A percentile compares a stretch with the other conserved stretches of the same genome.
Evolutionary conservation across 805 yeast genomes (phyloP).

Genomic region (Candida koratica): DNA sequence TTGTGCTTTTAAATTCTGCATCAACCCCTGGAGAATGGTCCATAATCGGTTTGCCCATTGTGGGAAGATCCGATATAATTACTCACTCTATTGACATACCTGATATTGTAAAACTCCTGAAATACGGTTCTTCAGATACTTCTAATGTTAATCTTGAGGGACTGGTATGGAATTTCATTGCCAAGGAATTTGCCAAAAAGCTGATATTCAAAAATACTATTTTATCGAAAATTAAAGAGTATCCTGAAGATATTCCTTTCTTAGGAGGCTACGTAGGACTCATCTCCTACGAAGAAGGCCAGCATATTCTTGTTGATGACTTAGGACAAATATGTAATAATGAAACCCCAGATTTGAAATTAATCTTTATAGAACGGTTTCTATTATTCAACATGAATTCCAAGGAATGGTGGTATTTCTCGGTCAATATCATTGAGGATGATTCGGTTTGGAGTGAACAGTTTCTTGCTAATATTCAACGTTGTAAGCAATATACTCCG

Average conservation of each 20-base stretch:
- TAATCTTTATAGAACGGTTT: constrained; percentile 66
- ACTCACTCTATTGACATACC: constrained; percentile 57
- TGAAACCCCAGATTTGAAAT: constrained; percentile 65
- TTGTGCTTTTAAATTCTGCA: constrained; percentile 71
- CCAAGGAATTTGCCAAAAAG: constrained; percentile 42
- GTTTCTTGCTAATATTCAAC: constrained; percentile 13
- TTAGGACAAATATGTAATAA: constrained; percentile 32
- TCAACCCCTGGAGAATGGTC: constrained; percentile 86
- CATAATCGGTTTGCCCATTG: constrained; percentile 68
- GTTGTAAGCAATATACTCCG: constrained; percentile 1
- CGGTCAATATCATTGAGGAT: constrained; percentile 36
- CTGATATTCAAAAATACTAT: constrained; percentile 30
- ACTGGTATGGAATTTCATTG: constrained; percentile 50
- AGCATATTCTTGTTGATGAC: constrained; percentile 32
- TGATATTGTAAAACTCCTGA: constrained; percentile 21
- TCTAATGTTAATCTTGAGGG: constrained; percentile 7
- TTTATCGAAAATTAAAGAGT: constrained; percentile 16
- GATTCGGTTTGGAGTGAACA: constrained; percentile 38
- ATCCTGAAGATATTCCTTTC: constrained; percentile 56
- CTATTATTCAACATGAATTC: constrained; percentile 51
- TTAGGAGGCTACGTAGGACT: constrained; percentile 90
- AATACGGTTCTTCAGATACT: constrained; percentile 22
- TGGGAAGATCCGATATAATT: constrained; percentile 42
- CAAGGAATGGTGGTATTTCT: constrained; percentile 47
- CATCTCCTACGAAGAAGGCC: constrained; percentile 85